Evolutionary conservation across 768 basidiomycete species (phyloP).

Genomic region (Mycena sanguinolenta): DNA sequence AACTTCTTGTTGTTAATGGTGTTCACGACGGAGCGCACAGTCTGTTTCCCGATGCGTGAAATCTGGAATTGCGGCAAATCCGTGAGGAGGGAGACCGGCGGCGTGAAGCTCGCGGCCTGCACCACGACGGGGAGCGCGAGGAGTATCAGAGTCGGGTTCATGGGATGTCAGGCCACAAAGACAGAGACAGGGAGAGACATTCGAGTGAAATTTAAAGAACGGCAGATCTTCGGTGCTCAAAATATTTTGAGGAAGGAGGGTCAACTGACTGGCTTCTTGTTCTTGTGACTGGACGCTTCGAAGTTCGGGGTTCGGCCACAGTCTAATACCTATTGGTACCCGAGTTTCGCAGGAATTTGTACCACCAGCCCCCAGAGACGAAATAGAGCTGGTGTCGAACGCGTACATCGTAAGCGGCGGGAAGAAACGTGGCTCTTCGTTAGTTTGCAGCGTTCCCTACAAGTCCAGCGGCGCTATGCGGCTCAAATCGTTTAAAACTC

Average conservation of each 20-base stretch:
- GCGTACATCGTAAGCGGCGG: neutral
- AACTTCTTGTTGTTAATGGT: slow-evolving; percentile 34
- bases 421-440: too few relatives aligned
- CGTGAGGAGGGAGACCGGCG: slow-evolving; percentile 34
- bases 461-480: neutral
- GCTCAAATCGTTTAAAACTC: neutral
- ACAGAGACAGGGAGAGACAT: neutral
- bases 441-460: neutral
- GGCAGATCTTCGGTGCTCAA: slow-evolving; percentile 18
- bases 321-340: neutral
- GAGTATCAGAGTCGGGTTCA: slow-evolving; percentile 6
- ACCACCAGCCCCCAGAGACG: neutral
- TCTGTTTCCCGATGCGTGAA: slow-evolving; percentile 15
- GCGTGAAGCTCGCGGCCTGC: slow-evolving; percentile 32
- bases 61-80: slow-evolving; percentile 33
- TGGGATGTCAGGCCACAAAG: slow-evolving; percentile 10
- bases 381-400: neutral
- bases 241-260: slow-evolving; percentile 2
- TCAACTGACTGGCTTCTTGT: slow-evolving; percentile 21
- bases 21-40: slow-evolving; percentile 33
- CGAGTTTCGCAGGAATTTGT: neutral
- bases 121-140: slow-evolving; percentile 10
- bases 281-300: neutral
- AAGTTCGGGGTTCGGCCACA: neutral
- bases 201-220: slow-evolving; percentile 11